Conservation (phyloP, 2,329 filamentous ascomycete genomes). For the Fusarium odoratissimum region DNA sequence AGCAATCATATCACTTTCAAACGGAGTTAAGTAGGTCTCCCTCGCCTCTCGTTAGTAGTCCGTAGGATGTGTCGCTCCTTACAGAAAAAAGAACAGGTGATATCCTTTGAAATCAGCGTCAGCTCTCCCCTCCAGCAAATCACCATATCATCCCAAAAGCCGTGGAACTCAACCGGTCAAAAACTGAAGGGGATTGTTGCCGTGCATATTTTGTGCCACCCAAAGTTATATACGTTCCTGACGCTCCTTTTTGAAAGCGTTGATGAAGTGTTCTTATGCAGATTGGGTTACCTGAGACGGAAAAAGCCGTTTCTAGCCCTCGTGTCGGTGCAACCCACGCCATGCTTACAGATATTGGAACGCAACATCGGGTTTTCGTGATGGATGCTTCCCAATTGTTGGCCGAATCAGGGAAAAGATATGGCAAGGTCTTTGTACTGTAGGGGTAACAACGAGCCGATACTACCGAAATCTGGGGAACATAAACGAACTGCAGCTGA, state of each 20-base stretch:
- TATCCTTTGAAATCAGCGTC: slow-evolving; percentile 1
- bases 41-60: neutral
- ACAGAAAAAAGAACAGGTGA: slow-evolving; percentile 23
- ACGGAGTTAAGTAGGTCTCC: neutral
- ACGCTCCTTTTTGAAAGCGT: neutral
- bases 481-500: neutral
- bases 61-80: neutral
- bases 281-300: neutral
- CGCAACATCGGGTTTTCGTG: neutral
- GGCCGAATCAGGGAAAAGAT: neutral
- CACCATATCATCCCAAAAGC: slow-evolving; percentile 10
- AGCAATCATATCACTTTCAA: neutral
- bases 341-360: neutral
- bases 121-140: neutral
- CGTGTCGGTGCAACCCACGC: slow-evolving; percentile 10
- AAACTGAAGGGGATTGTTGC: neutral
- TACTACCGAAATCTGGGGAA: slow-evolving; percentile 9
- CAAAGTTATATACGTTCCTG: neutral
- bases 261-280: slow-evolving; percentile 4
- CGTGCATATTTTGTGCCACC: slow-evolving; percentile 35
- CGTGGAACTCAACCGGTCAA: slow-evolving; percentile 40
- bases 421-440: neutral
- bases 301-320: slow-evolving; percentile 10
- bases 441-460: neutral
- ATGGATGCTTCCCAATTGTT: neutral